phyloP scores from a whole-genome alignment of 2,329 filamentous ascomycete genomes.

The Eutypa lata region DNA sequence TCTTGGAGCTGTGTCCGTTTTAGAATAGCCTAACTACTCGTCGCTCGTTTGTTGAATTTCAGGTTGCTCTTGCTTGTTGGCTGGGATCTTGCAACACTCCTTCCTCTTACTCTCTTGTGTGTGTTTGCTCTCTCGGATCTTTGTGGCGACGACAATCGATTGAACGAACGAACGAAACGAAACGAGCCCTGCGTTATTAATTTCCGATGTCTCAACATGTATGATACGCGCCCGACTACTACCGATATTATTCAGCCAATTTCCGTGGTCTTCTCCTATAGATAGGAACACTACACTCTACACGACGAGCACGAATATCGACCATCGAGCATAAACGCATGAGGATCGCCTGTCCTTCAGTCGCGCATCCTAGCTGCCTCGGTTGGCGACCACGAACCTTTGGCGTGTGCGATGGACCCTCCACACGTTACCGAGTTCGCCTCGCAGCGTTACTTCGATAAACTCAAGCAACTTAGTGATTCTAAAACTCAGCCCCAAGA shows the following conservation, averaged over 20 bases:
- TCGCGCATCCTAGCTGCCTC: background rate
- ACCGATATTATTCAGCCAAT: constrained; percentile 21
- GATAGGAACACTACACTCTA: constrained; percentile 11
- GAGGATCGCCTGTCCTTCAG: too few relatives aligned
- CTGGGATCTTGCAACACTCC: background rate
- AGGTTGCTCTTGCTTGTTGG: background rate
- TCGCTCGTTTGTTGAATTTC: background rate
- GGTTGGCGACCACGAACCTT: constrained; percentile 4
- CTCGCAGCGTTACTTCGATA: constrained; percentile 62
- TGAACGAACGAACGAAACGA: too few relatives aligned
- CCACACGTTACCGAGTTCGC: constrained; percentile 65
- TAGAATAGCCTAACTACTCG: background rate
- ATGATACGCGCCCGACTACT: constrained; percentile 22
- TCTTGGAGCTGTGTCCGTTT: too few relatives aligned
- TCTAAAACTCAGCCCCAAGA: constrained; percentile 41
- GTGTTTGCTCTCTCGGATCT: background rate
- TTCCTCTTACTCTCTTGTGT: background rate
- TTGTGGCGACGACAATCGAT: constrained; percentile 1
- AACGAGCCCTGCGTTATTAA: constrained; percentile 1
- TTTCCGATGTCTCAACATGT: constrained; percentile 30
- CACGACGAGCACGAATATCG: background rate
- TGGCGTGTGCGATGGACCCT: constrained; percentile 52
- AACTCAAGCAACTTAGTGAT: constrained; percentile 54
- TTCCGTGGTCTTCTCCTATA: constrained; percentile 22
- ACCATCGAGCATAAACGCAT: background rate